Evolutionary conservation across 2,329 filamentous ascomycete species (phyloP).

Genomic region (Metarhizium album): DNA sequence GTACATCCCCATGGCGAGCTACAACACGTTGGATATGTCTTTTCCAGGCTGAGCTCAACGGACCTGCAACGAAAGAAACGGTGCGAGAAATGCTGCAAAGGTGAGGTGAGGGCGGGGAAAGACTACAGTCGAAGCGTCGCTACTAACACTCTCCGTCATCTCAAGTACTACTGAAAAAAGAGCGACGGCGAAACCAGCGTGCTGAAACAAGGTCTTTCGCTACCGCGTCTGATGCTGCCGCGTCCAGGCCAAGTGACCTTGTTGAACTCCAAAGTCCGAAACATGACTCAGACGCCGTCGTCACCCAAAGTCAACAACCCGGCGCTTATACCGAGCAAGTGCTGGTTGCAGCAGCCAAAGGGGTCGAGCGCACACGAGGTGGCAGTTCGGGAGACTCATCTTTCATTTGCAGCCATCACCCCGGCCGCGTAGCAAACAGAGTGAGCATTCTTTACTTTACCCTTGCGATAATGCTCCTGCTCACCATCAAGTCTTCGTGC

Average conservation of each 20-base stretch:
- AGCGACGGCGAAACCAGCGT: neutral
- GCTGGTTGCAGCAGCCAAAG: neutral
- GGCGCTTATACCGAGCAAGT: neutral
- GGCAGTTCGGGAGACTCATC: neutral
- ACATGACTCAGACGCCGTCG: neutral
- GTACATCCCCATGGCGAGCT: conserved; percentile 12
- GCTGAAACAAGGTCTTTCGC: neutral
- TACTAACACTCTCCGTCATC: neutral
- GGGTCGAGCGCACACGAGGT: neutral
- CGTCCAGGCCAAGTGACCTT: neutral
- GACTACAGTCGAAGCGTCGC: neutral
- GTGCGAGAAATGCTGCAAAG: conserved; percentile 17
- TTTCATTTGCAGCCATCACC: conserved; percentile 17
- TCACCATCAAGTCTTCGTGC: neutral
- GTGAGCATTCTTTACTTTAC: conserved; percentile 11
- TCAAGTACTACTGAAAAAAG: neutral
- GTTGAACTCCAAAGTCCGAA: neutral
- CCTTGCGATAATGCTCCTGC: neutral
- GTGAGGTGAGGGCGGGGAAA: conserved; percentile 7
- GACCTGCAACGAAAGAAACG: conserved; percentile 22
- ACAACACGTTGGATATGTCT: conserved; percentile 16
- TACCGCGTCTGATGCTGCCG: neutral
- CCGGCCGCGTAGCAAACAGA: conserved; percentile 16
- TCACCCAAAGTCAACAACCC: neutral
- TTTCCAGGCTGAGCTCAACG: conserved; percentile 13